Percentiles rank a stretch among this genome's conserved stretches.
These are phyloP conservation scores for Phycomyces blakesleeanus DNA, from an alignment of 192 early-diverging fungal genomes.

Conservation along the genomic window DNA sequence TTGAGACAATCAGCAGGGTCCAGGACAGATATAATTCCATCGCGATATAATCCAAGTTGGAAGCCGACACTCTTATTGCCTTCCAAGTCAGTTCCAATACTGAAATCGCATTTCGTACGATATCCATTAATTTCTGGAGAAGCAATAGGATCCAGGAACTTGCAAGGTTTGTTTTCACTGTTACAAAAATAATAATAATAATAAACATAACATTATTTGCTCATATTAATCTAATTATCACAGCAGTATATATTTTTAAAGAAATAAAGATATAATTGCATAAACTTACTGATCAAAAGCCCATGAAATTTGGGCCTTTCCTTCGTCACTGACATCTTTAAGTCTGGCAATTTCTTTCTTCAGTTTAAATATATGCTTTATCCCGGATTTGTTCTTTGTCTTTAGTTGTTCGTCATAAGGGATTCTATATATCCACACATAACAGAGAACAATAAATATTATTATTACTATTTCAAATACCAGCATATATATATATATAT, in stretches of 20 bases:
- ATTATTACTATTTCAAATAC: neutral
- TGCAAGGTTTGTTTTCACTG: slow-evolving; percentile 15
- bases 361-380: slow-evolving; percentile 11
- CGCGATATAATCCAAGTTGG: slow-evolving; percentile 57
- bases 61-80: slow-evolving; percentile 62
- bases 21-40: slow-evolving; percentile 55
- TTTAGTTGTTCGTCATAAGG: slow-evolving; percentile 58
- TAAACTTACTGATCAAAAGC: slow-evolving; percentile 31
- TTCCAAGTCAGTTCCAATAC: slow-evolving; percentile 57
- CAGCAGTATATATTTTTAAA: too few species aligned
- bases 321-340: slow-evolving; percentile 4
- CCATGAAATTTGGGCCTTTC: slow-evolving; percentile 29
- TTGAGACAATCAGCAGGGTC: slow-evolving; percentile 41
- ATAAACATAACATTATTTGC: too few species aligned
- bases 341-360: slow-evolving; percentile 14
- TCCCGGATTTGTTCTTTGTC: slow-evolving; percentile 35
- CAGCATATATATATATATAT: neutral
- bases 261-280: too few species aligned
- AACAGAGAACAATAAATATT: neutral
- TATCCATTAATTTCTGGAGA: slow-evolving; percentile 66
- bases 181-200: too few species aligned
- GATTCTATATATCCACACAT: too few species aligned
- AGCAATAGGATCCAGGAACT: slow-evolving; percentile 30
- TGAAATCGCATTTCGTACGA: slow-evolving; percentile 77
- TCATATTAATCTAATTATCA: too few species aligned